phyloP scores from a whole-genome alignment of 2,329 filamentous ascomycete genomes.

The Phoma herbarum region DNA sequence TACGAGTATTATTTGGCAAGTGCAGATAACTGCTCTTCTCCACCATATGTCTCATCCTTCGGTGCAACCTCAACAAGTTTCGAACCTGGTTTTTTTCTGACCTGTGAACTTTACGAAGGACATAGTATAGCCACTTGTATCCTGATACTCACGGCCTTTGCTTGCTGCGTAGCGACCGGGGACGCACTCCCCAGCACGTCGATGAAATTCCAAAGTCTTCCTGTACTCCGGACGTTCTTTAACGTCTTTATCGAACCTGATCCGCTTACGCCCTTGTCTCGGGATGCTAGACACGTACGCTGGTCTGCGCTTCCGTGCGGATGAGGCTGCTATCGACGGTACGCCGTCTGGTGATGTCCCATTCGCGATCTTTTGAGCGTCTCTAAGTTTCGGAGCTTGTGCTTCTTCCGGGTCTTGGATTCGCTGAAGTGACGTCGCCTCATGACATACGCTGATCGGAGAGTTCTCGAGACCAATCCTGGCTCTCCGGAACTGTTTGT shows the following conservation, averaged over 20 bases:
- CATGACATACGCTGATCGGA: slow-evolving; percentile 26
- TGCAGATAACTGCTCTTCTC: not conserved
- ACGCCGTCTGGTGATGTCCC: not conserved
- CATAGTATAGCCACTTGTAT: slow-evolving; percentile 37
- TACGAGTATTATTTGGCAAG: too few species aligned
- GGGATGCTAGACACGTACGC: not conserved
- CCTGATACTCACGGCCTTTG: slow-evolving; percentile 35
- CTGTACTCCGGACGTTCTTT: slow-evolving; percentile 32
- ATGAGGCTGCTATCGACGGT: not conserved
- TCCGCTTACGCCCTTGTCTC: slow-evolving; percentile 20
- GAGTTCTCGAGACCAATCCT: slow-evolving; percentile 35
- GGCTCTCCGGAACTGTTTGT: slow-evolving; percentile 3
- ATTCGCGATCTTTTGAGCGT: not conserved
- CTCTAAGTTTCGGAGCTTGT: too few species aligned
- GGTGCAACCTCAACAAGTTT: slow-evolving; percentile 33
- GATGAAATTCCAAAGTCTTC: slow-evolving; percentile 21
- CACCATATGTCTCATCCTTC: slow-evolving; percentile 26
- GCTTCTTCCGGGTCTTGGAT: not conserved
- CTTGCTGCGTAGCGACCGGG: slow-evolving; percentile 39
- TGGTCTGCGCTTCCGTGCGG: not conserved
- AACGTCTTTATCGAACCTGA: slow-evolving; percentile 32
- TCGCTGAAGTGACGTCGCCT: slow-evolving; percentile 17
- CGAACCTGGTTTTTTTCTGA: slow-evolving; percentile 31
- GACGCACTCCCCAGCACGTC: slow-evolving; percentile 31
- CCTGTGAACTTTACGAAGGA: slow-evolving; percentile 36